Percentiles rank a stretch among this genome's conserved stretches.
Conservation (phyloP, 106 monocot species). For the Gastrodia elata region DNA sequence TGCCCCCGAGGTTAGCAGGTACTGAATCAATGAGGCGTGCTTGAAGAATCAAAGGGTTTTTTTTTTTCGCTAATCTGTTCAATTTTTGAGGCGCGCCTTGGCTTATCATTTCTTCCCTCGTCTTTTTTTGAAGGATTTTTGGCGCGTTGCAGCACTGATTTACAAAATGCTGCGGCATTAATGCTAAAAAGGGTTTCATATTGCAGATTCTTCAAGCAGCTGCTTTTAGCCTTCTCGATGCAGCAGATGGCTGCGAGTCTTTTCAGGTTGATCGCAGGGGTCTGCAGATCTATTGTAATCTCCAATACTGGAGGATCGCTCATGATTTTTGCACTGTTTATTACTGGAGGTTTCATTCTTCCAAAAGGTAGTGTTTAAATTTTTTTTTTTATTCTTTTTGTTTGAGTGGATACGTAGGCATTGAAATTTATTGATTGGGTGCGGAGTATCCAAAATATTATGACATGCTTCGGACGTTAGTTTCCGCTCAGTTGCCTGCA, state of each 20-base stretch:
- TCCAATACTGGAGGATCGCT: conserved; percentile 50
- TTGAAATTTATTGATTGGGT: no score
- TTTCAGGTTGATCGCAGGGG: conserved; percentile 42
- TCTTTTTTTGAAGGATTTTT: no score
- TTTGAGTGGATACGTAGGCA: not conserved
- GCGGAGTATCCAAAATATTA: no score
- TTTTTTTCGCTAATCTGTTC: no score
- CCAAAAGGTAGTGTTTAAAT: conserved; percentile 31
- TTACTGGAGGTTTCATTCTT: conserved; percentile 65
- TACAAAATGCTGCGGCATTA: no score
- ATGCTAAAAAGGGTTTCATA: no score
- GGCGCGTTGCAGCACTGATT: no score
- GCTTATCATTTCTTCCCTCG: no score
- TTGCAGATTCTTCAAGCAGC: conserved; percentile 72
- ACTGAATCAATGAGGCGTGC: no score
- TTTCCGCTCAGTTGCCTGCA: conserved; percentile 51
- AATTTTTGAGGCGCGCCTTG: no score
- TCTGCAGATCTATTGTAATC: conserved; percentile 48
- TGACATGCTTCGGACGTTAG: conserved; percentile 72
- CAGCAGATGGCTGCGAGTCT: conserved; percentile 68
- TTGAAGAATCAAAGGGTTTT: no score
- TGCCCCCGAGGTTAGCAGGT: no score
- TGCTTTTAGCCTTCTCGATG: conserved; percentile 39
- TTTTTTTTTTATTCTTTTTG: not conserved
- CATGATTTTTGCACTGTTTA: conserved; percentile 35